phyloP scores from a whole-genome alignment of 2,329 filamentous ascomycete genomes.

The Aotearoamyces nothofagi region DNA sequence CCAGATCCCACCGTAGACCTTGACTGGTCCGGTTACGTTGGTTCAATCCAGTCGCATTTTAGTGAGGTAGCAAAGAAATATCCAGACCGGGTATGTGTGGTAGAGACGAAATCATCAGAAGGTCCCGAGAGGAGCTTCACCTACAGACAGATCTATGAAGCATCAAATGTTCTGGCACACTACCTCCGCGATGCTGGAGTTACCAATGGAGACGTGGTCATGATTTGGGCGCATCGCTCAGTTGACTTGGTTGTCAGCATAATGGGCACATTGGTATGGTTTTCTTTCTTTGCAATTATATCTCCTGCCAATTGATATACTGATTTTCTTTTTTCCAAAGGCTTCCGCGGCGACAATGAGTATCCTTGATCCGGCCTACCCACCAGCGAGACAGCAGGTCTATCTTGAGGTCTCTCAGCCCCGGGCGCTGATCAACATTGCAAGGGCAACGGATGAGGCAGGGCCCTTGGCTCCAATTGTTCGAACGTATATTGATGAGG shows the following conservation, averaged over 20 bases:
- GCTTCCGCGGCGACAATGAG: conserved; percentile 45
- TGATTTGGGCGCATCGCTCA: conserved; percentile 76
- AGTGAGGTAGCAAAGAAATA: conserved; percentile 42
- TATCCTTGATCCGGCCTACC: conserved; percentile 70
- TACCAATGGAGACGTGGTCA: conserved; percentile 72
- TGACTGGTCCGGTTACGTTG: conserved; percentile 41
- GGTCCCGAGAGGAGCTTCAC: conserved; percentile 54
- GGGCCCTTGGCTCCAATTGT: conserved; percentile 44
- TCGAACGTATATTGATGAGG: conserved; percentile 52
- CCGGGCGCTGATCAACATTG: conserved; percentile 56
- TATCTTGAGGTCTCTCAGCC: conserved; percentile 71
- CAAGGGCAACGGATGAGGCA: conserved; percentile 53
- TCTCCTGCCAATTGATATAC: neutral
- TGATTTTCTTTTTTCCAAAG: conserved; percentile 25
- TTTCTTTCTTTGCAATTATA: neutral
- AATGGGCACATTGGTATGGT: conserved; percentile 53
- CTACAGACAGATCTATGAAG: conserved; percentile 76
- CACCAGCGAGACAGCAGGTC: conserved; percentile 65
- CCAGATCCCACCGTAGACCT: conserved; percentile 43
- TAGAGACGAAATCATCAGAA: conserved; percentile 40
- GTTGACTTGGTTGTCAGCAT: conserved; percentile 66
- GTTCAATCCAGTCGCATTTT: conserved; percentile 45
- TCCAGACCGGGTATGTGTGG: conserved; percentile 50
- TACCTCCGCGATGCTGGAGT: conserved; percentile 62
- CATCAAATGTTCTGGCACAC: conserved; percentile 66